Evolutionary conservation across 1,284 basidiomycete genomes (phyloP).

Genomic region (Sanghuangporus weigelae): DNA sequence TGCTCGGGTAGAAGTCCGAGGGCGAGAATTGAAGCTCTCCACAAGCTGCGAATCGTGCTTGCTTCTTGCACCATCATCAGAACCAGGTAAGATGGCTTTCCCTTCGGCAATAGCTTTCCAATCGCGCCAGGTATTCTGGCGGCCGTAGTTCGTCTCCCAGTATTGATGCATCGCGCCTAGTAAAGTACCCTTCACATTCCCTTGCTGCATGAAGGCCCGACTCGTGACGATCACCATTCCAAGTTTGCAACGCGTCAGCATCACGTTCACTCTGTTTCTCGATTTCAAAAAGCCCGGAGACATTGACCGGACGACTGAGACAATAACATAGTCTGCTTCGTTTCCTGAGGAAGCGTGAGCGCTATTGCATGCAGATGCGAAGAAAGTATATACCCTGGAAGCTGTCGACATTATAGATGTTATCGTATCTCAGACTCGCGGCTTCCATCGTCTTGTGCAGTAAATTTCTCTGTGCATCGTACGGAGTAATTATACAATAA

Average conservation of each 20-base stretch:
- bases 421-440: conserved; percentile 34
- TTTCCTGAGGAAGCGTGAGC: conserved; percentile 29
- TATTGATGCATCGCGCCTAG: conserved; percentile 27
- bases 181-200: conserved; percentile 28
- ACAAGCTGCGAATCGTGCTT: not conserved
- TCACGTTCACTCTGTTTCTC: conserved; percentile 39
- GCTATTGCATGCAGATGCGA: not conserved
- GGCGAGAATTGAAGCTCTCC: not conserved
- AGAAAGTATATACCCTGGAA: conserved; percentile 35
- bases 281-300: conserved; percentile 37
- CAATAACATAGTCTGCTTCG: conserved; percentile 38
- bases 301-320: conserved; percentile 40
- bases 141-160: conserved; percentile 21
- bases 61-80: not conserved
- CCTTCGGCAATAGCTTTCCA: conserved; percentile 20
- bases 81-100: conserved; percentile 6
- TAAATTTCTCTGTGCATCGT: conserved; percentile 48
- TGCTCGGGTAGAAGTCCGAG: not conserved
- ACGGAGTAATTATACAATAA: conserved; percentile 50
- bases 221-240: conserved; percentile 40
- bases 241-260: conserved; percentile 39
- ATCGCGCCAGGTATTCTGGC: conserved; percentile 22
- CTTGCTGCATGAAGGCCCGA: conserved; percentile 28
- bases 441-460: conserved; percentile 37
- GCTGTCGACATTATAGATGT: conserved; percentile 50